Conservation (phyloP, 306 rosid genomes). For the Cucurbita argyrosperma region DNA sequence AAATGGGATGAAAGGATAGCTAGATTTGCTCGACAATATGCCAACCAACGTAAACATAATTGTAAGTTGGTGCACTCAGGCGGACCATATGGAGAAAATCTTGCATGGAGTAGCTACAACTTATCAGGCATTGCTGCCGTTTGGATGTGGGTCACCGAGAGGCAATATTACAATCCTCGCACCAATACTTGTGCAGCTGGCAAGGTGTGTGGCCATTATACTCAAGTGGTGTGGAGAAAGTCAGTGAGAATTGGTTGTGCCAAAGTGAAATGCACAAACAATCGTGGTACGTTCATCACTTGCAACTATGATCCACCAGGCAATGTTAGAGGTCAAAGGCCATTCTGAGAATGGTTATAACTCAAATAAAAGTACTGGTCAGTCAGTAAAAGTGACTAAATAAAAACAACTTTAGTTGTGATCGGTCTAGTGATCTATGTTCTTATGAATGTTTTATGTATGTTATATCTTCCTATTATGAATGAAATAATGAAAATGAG, state of each 20-base stretch:
- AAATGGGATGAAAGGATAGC: slow-evolving; percentile 16
- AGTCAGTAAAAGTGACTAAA: neutral
- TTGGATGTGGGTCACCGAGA: slow-evolving; percentile 12
- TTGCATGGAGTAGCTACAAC: slow-evolving; percentile 19
- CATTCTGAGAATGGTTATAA: neutral
- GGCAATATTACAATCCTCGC: neutral
- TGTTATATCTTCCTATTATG: no score
- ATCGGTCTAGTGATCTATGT: no score
- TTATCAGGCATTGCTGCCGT: slow-evolving; percentile 14
- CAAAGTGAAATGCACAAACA: slow-evolving; percentile 6
- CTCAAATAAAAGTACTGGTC: no score
- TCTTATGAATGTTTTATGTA: neutral
- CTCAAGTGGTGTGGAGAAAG: slow-evolving; percentile 27
- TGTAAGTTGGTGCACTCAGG: slow-evolving; percentile 20
- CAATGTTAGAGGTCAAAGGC: neutral
- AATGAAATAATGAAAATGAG: neutral
- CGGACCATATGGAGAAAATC: slow-evolving; percentile 34
- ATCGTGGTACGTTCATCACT: neutral
- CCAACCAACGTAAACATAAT: neutral
- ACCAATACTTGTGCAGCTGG: slow-evolving; percentile 5
- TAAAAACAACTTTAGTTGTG: no score
- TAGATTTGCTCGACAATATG: slow-evolving; percentile 14
- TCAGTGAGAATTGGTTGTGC: slow-evolving; percentile 17
- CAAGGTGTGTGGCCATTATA: slow-evolving; percentile 16
- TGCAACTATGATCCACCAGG: slow-evolving; percentile 22